Base-by-base conservation (phyloP, 2,329 filamentous ascomycete genomes). In the Penicillium sp. region DNA sequence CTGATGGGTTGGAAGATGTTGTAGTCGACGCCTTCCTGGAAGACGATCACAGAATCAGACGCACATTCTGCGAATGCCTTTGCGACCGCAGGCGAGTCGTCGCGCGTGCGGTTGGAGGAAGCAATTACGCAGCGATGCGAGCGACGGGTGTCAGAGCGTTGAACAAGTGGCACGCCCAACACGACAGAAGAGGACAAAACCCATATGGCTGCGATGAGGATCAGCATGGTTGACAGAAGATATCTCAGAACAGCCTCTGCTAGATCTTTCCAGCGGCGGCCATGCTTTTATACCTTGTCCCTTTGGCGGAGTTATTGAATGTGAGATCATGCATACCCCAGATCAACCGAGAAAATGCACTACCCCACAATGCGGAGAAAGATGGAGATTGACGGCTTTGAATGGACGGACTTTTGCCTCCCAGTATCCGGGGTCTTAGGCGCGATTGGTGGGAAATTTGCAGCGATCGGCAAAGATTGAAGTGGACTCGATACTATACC, bases 11-110 rank as follows among this genome's bases (percentile, higher is more conserved):
- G 59, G 39, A 69, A 65, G 39, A 70, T 56, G 28, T 71, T 72
- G 50, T 72, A 73, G 38, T 71, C 57, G 1, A 64, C 59, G 15
- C 69, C 68, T 34, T 65, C 56, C 8, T 52, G 50, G 52, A 73
- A 73, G 10, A 61, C 32, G 23, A 73, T 64, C 20, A 53, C 33
- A 3, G 55, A 48, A 28, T 58, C 41, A 6, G 48, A 47, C 3
- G 65, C 53, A 42, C 69, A 72, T 41, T 60, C 41, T 4, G 57
- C 56, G 26, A 72, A 67, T 2, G 63, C 65, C 8, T 55, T 43
- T 4, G 54, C 43, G 4, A 72, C 63, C 1, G 68, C 68, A 7
- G 62, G 57, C 2, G 68, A 65, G 48, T 72, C 69, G 36, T 72
- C 67, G 2, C 56, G 50, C 8, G 57, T 59, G 11, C 66, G 62